phyloP scores from a whole-genome alignment of 805 yeast genomes.

The Zygosaccharomyces rouxii region DNA sequence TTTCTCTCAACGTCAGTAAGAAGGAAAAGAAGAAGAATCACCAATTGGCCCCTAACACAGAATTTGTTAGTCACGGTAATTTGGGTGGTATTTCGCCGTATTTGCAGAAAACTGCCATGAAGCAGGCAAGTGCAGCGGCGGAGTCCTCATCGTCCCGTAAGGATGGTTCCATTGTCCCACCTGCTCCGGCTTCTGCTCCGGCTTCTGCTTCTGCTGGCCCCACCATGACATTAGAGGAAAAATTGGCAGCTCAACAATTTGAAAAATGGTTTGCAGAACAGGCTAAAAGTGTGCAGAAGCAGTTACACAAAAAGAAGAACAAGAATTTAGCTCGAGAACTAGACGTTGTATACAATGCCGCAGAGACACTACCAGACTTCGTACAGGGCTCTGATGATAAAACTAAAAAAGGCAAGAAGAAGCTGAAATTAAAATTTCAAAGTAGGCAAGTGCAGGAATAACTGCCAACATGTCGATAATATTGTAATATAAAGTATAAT shows the following conservation, averaged over 20 bases:
- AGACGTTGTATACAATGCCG: constrained; percentile 17
- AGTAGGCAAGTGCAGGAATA: constrained; percentile 3
- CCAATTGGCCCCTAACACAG: constrained; percentile 12
- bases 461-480: not conserved
- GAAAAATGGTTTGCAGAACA: constrained; percentile 87
- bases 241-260: constrained; percentile 78
- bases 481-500: not conserved
- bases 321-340: constrained; percentile 12
- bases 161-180: too few species aligned
- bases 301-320: constrained; percentile 23
- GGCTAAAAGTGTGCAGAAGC: constrained; percentile 55
- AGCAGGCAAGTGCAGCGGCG: not conserved
- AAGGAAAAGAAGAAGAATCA: constrained; percentile 9
- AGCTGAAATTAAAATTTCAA: constrained; percentile 20
- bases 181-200: not conserved
- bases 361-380: constrained; percentile 20
- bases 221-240: constrained; percentile 53
- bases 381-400: constrained; percentile 2
- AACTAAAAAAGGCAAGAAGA: constrained; percentile 12
- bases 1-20: constrained; percentile 8
- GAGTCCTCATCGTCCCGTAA: not conserved
- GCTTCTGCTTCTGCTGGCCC: not conserved
- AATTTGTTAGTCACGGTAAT: constrained; percentile 25
- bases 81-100: constrained; percentile 21
- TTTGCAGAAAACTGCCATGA: constrained; percentile 7